These are phyloP conservation scores for Cladosporium sp. DNA, from an alignment of 2,329 filamentous ascomycete species.

Conservation along the genomic window DNA sequence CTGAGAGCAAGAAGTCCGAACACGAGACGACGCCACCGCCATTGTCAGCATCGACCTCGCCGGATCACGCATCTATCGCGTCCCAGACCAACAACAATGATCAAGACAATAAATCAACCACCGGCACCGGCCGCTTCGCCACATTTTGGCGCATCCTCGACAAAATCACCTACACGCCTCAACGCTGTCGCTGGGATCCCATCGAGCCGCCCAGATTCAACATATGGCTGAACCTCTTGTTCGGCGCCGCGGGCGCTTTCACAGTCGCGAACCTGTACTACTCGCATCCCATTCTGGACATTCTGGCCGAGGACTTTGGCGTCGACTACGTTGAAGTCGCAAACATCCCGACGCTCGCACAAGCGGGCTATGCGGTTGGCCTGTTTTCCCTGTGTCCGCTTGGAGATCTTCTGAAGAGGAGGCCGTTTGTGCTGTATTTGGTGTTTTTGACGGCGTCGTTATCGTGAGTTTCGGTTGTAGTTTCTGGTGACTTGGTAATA, in stretches of 20 bases:
- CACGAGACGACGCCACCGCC: not conserved
- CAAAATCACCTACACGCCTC: conserved; percentile 57
- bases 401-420: conserved; percentile 66
- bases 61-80: not conserved
- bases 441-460: conserved; percentile 64
- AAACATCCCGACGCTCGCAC: conserved; percentile 71
- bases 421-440: conserved; percentile 68
- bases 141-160: not conserved
- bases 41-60: not conserved
- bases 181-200: conserved; percentile 67
- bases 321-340: conserved; percentile 68
- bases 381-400: conserved; percentile 73
- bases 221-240: conserved; percentile 67
- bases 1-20: conserved; percentile 13
- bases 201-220: conserved; percentile 67
- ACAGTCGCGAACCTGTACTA: conserved; percentile 83
- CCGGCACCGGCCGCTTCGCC: not conserved
- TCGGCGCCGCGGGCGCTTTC: conserved; percentile 65
- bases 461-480: conserved; percentile 51
- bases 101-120: not conserved
- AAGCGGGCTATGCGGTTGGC: conserved; percentile 75
- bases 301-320: conserved; percentile 68
- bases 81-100: not conserved
- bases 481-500: not conserved
- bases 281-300: conserved; percentile 75